Evolutionary conservation across 306 rosid genomes (phyloP).

Genomic region (Luffa aegyptiaca): DNA sequence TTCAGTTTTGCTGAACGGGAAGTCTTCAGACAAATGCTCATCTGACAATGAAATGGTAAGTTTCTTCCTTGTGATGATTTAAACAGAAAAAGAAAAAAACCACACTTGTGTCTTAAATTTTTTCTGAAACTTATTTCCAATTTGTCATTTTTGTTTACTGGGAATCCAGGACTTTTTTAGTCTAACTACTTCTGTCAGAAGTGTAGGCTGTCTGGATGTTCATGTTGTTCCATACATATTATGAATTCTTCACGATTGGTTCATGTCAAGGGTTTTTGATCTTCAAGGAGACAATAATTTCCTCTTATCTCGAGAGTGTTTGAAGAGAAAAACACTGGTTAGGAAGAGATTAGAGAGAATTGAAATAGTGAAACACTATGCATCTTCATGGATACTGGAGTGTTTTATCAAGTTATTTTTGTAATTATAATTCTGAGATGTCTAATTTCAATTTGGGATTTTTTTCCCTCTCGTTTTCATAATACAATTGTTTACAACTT

Average conservation of each 20-base stretch:
- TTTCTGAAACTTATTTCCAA: not conserved
- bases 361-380: not conserved
- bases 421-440: not conserved
- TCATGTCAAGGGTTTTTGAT: not conserved
- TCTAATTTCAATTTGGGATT: not conserved
- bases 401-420: not conserved
- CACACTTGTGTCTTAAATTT: not conserved
- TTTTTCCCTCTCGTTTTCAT: not conserved
- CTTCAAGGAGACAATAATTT: not conserved
- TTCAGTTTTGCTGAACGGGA: conserved; percentile 46
- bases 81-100: not conserved
- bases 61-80: not conserved
- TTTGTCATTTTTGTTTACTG: not conserved
- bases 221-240: not conserved
- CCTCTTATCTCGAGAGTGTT: not conserved
- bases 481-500: not conserved
- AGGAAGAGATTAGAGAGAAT: not conserved
- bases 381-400: not conserved
- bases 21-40: conserved; percentile 21
- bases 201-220: not conserved
- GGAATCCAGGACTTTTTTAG: not conserved
- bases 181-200: not conserved
- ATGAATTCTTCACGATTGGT: not conserved
- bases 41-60: conserved; percentile 44
- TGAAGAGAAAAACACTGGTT: not conserved